Evolutionary conservation across 441 rosid genomes (phyloP).

Genomic region (Arabidopsis hybrid): DNA sequence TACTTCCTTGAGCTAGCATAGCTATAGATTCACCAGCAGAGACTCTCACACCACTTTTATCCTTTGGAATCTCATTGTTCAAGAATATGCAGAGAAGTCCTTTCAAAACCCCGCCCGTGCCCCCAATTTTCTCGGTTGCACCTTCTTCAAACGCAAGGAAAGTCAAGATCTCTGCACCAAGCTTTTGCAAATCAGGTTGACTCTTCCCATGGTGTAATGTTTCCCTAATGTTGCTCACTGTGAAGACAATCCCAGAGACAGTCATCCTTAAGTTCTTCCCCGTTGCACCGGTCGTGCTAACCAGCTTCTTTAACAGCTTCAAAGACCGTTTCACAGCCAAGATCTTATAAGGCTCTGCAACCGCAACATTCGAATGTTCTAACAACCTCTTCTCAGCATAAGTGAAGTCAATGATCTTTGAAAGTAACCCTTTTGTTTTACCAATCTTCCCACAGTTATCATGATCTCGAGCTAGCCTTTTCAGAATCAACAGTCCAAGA

Average conservation of each 20-base stretch:
- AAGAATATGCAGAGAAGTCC: slow-evolving; percentile 78
- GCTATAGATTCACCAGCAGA: slow-evolving; percentile 92
- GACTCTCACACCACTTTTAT: slow-evolving; percentile 54
- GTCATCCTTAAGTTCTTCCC: slow-evolving; percentile 72
- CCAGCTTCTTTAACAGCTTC: slow-evolving; percentile 79
- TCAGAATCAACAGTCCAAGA: slow-evolving; percentile 75
- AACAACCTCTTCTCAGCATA: slow-evolving; percentile 63
- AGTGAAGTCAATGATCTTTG: slow-evolving; percentile 86
- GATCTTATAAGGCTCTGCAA: slow-evolving; percentile 53
- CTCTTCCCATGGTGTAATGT: slow-evolving; percentile 67
- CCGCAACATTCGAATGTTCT: slow-evolving; percentile 44
- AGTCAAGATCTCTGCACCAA: slow-evolving; percentile 74
- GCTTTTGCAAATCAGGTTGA: slow-evolving; percentile 66
- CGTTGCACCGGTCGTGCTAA: slow-evolving; percentile 73
- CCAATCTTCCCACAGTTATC: slow-evolving; percentile 94
- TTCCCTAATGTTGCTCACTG: slow-evolving; percentile 86
- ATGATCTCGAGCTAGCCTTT: slow-evolving; percentile 84
- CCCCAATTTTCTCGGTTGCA: slow-evolving; percentile 87
- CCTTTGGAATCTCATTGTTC: slow-evolving; percentile 42
- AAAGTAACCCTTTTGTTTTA: slow-evolving; percentile 85
- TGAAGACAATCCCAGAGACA: slow-evolving; percentile 83
- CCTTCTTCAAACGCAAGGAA: slow-evolving; percentile 73
- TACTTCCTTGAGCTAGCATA: slow-evolving; percentile 84
- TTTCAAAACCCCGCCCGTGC: slow-evolving; percentile 82
- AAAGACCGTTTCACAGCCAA: slow-evolving; percentile 75